Percentiles rank a stretch among this genome's conserved stretches.
phyloP scores from a whole-genome alignment of 1,139 yeast species.

The Saccharomyces uvarum region DNA sequence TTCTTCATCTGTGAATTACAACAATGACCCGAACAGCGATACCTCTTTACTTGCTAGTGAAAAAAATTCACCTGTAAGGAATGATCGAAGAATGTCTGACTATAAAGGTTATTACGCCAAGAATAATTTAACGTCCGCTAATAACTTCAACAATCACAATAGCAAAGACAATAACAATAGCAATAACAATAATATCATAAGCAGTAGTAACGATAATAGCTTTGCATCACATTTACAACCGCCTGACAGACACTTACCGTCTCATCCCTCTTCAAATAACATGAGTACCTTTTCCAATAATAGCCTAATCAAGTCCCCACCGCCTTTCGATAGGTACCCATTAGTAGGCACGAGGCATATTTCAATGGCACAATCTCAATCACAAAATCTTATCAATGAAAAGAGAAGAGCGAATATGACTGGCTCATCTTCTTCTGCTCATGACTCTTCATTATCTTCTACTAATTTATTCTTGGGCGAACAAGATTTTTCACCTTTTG shows the following conservation, averaged over 20 bases:
- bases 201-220: background rate
- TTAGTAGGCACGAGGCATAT: conserved; percentile 44
- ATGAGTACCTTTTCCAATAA: conserved; percentile 16
- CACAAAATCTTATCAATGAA: conserved; percentile 8
- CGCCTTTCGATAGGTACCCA: conserved; percentile 52
- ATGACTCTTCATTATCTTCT: conserved; percentile 22
- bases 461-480: conserved; percentile 33
- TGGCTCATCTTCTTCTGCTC: background rate
- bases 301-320: conserved; percentile 33
- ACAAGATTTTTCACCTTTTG: conserved; percentile 72
- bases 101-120: conserved; percentile 30
- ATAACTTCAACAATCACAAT: conserved; percentile 7
- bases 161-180: background rate
- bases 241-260: conserved; percentile 4
- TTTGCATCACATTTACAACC: background rate
- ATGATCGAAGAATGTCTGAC: conserved; percentile 17
- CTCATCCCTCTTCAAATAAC: conserved; percentile 11
- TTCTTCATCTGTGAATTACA: conserved; percentile 9
- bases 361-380: conserved; percentile 31
- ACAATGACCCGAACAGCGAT: conserved; percentile 13
- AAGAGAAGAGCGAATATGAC: conserved; percentile 6
- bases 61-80: conserved; percentile 3
- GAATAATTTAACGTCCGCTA: conserved; percentile 5
- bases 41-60: conserved; percentile 12
- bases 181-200: background rate